Conservation (phyloP, 805 yeast genomes). For the Naumovozyma castellii region DNA sequence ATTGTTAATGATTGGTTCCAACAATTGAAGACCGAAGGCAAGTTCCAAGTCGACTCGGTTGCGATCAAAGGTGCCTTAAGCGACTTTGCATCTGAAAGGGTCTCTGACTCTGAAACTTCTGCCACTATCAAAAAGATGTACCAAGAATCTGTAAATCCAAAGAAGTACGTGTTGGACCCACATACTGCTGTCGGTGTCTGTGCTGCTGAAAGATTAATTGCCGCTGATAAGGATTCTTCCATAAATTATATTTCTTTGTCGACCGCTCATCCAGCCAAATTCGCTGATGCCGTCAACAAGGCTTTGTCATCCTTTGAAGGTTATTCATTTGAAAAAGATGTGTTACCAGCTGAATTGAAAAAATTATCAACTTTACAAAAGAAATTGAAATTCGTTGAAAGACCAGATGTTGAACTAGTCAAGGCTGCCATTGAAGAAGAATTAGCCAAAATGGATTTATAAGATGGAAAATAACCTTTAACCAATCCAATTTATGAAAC, state of each 20-base stretch:
- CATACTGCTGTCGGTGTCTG: slow-evolving; percentile 93
- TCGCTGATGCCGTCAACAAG: slow-evolving; percentile 86
- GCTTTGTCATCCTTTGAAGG: slow-evolving; percentile 58
- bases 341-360: slow-evolving; percentile 80
- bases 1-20: slow-evolving; percentile 68
- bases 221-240: slow-evolving; percentile 34
- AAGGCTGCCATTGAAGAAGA: slow-evolving; percentile 70
- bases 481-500: not conserved
- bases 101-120: slow-evolving; percentile 69
- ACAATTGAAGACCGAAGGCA: slow-evolving; percentile 65
- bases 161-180: slow-evolving; percentile 83
- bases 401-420: slow-evolving; percentile 63
- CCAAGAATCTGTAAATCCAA: slow-evolving; percentile 40
- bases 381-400: slow-evolving; percentile 62
- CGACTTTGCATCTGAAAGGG: slow-evolving; percentile 72
- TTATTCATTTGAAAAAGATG: slow-evolving; percentile 80
- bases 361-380: slow-evolving; percentile 61
- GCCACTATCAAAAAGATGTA: slow-evolving; percentile 67
- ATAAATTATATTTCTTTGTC: slow-evolving; percentile 65
- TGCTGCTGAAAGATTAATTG: slow-evolving; percentile 57
- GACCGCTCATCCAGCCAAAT: slow-evolving; percentile 98
- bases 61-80: slow-evolving; percentile 57
- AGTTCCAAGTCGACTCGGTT: slow-evolving; percentile 57
- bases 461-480: no score
- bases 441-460: slow-evolving; percentile 41